Percentiles rank a stretch among this genome's conserved stretches.
Conservation (phyloP, 768 basidiomycete species). For the Leccinum sublutescens region DNA sequence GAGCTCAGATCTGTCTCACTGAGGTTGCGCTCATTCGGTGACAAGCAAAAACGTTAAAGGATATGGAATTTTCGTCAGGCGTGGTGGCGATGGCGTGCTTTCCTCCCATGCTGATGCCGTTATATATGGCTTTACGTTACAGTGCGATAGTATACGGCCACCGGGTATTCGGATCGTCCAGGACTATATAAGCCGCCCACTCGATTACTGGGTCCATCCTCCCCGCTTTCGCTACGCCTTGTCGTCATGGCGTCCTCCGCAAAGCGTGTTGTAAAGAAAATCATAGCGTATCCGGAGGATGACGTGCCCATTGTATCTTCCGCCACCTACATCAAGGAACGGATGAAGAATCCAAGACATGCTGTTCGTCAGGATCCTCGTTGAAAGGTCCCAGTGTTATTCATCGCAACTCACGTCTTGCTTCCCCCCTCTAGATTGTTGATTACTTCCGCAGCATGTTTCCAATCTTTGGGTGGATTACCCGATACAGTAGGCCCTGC, state of each 20-base stretch:
- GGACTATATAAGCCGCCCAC: too few relatives aligned
- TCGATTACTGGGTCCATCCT: too few relatives aligned
- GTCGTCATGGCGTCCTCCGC: not conserved
- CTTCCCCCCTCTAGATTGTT: not conserved
- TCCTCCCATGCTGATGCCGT: not conserved
- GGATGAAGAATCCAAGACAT: not conserved
- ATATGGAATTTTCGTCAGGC: not conserved
- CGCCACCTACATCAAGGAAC: not conserved
- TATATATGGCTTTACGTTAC: not conserved
- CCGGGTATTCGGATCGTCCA: not conserved
- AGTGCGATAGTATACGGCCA: not conserved
- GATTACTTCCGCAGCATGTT: not conserved
- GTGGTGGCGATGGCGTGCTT: not conserved
- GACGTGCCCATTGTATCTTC: not conserved
- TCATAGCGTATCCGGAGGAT: not conserved
- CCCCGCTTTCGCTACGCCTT: too few relatives aligned
- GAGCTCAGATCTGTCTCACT: not conserved
- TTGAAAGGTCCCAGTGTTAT: not conserved
- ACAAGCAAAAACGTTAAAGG: not conserved
- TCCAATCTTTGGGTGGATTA: not conserved
- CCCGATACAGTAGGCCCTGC: not conserved
- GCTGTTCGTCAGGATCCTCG: not conserved
- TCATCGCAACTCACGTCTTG: not conserved
- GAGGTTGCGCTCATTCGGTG: too few relatives aligned
- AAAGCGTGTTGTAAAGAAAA: not conserved